Conservation (phyloP, 176 grass and related monocot genomes). For the Triticum turgidum region DNA sequence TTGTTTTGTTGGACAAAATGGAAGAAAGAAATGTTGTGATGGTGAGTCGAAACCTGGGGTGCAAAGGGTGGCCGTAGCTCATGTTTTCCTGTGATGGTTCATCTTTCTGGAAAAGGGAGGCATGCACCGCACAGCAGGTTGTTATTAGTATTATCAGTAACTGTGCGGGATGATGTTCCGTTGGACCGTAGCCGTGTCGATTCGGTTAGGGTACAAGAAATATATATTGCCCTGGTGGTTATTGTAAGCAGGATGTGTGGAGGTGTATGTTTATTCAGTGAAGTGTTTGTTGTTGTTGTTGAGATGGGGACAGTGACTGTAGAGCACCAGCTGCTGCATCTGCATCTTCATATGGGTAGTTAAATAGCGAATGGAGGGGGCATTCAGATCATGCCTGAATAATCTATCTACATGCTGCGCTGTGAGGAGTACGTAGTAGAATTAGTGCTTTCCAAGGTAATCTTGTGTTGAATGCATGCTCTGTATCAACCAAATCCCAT, state of each 20-base stretch:
- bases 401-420: background rate
- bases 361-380: background rate
- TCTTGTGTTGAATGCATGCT: background rate
- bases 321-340: background rate
- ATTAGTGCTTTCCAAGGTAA: background rate
- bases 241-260: background rate
- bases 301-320: background rate
- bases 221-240: background rate
- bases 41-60: background rate
- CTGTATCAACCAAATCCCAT: background rate
- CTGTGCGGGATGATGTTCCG: background rate
- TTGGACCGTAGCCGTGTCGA: background rate
- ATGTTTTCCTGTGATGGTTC: background rate
- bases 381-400: background rate
- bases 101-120: background rate
- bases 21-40: background rate
- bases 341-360: background rate
- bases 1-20: slow-evolving; percentile 17
- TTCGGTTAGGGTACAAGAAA: background rate
- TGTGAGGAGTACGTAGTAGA: background rate
- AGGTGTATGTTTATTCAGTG: background rate
- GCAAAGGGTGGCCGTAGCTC: background rate
- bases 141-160: background rate
- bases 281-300: background rate
- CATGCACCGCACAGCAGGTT: background rate